Conservation (phyloP, 73 alveolate species). For the Uronychia setigera region DNA sequence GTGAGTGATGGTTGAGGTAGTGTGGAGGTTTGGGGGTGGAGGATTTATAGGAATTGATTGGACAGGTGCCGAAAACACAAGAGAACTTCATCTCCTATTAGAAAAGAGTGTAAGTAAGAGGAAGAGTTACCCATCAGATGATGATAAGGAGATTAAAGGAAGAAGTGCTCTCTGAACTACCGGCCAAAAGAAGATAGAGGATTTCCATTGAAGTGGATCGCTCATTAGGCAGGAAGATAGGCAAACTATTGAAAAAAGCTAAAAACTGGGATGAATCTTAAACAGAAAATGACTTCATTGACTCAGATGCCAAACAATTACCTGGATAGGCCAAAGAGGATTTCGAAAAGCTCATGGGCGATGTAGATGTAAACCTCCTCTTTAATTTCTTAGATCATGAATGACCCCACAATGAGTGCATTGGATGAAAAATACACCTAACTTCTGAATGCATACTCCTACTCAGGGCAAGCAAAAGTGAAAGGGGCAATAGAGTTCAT, state of each 20-base stretch:
- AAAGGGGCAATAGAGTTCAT: conserved; percentile 78
- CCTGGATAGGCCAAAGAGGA: conserved; percentile 55
- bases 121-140: conserved; percentile 24
- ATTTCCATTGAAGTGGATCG: conserved; percentile 72
- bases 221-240: too few relatives aligned
- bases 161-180: conserved; percentile 87
- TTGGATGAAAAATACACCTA: not conserved
- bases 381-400: not conserved
- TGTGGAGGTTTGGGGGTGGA: too few relatives aligned
- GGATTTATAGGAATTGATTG: conserved; percentile 83
- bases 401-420: not conserved
- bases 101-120: conserved; percentile 11
- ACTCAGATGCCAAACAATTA: too few relatives aligned
- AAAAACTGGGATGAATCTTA: too few relatives aligned
- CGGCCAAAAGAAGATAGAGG: conserved; percentile 89
- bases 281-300: too few relatives aligned
- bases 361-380: not conserved
- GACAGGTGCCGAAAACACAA: conserved; percentile 86
- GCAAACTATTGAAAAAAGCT: too few relatives aligned
- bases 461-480: conserved; percentile 83
- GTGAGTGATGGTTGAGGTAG: too few relatives aligned
- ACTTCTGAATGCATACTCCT: conserved; percentile 60
- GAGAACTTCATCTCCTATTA: conserved; percentile 86
- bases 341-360: conserved; percentile 35
- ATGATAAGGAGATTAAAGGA: conserved; percentile 85